Evolutionary conservation across 2,329 filamentous ascomycete genomes (phyloP).

Genomic region (Claviceps sp.): DNA sequence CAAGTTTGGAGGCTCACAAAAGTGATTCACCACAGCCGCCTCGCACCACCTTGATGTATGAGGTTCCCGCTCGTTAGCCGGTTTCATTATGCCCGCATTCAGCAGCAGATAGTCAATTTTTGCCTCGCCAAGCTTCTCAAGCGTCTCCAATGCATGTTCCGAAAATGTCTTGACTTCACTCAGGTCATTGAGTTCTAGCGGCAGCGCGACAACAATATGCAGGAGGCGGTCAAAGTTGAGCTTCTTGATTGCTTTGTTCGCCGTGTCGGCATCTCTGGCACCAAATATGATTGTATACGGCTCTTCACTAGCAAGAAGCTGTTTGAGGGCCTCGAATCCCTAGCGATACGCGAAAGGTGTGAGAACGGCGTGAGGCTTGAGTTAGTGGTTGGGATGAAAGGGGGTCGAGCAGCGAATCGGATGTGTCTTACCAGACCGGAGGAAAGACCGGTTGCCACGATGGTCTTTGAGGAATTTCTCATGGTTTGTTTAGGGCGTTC

Average conservation of each 20-base stretch:
- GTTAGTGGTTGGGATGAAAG: neutral
- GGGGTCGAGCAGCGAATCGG: neutral
- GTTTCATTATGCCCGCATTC: constrained; percentile 31
- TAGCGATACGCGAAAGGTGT: constrained; percentile 11
- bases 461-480: constrained; percentile 28
- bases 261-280: constrained; percentile 28
- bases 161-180: constrained; percentile 33
- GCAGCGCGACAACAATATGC: constrained; percentile 31
- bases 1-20: constrained; percentile 23
- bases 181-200: constrained; percentile 33
- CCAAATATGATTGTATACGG: constrained; percentile 36
- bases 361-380: neutral
- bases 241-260: constrained; percentile 24
- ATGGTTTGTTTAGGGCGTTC: constrained; percentile 11
- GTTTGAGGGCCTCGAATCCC: constrained; percentile 40
- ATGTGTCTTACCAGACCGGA: constrained; percentile 30
- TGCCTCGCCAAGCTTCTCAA: constrained; percentile 19
- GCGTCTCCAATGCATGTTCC: constrained; percentile 23
- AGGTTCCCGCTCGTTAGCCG: constrained; percentile 20
- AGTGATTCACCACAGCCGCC: constrained; percentile 37
- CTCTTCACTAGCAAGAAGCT: constrained; percentile 28
- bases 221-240: constrained; percentile 27
- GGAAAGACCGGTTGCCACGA: constrained; percentile 37
- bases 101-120: constrained; percentile 36
- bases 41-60: constrained; percentile 37